A percentile compares a stretch with the other conserved stretches of the same genome.
phyloP scores from a whole-genome alignment of 106 monocot genomes.

The Apostasia ramifera region DNA sequence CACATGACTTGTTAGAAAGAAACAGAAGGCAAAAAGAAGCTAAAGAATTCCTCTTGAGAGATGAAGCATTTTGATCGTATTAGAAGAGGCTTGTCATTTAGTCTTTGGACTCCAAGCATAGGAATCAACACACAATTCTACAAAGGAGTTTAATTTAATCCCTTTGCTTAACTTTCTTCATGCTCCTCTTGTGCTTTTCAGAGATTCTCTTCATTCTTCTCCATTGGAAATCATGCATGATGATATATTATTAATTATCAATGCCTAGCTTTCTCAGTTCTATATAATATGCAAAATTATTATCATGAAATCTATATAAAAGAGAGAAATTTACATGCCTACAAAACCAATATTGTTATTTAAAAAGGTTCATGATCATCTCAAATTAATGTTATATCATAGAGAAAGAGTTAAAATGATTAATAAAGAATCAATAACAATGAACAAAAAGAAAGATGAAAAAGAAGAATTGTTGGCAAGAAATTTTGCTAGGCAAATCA shows the following conservation, averaged over 20 bases:
- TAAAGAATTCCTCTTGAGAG: conserved; percentile 1
- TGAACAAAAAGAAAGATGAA: no score
- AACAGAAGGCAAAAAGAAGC: not conserved
- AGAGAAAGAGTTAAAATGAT: not conserved
- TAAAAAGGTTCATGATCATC: no score
- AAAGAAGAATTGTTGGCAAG: no score
- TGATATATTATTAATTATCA: not conserved
- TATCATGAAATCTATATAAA: no score
- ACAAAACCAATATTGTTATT: no score
- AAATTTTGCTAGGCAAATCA: no score
- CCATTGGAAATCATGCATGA: not conserved
- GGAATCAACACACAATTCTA: conserved; percentile 1
- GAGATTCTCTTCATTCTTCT: not conserved
- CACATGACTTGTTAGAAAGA: not conserved
- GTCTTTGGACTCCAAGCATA: conserved; percentile 6
- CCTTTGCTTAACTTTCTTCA: not conserved
- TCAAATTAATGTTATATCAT: not conserved
- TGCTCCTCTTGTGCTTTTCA: no score
- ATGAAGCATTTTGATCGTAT: not conserved
- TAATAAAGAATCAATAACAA: no score
- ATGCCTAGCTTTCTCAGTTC: no score
- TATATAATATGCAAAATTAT: no score
- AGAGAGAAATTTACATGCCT: no score
- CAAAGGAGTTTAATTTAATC: not conserved
- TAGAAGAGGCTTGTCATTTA: not conserved